phyloP scores from a whole-genome alignment of 495 filamentous ascomycete species.

The Penicillium manginii region DNA sequence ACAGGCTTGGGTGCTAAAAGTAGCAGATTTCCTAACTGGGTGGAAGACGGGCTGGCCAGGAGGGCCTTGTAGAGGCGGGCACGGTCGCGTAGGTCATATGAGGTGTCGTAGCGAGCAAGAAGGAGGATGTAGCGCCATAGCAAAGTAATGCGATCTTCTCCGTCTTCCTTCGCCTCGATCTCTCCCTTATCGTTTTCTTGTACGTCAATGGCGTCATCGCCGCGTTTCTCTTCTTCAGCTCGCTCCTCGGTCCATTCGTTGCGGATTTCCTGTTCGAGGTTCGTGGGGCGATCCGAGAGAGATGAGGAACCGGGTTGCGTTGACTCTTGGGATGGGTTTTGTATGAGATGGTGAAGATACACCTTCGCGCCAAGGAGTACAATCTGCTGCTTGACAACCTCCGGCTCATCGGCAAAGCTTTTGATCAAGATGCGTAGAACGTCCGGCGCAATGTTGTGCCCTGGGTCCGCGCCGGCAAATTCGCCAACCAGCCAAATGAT shows the following conservation, averaged over 20 bases:
- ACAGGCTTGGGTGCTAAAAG: slow-evolving; percentile 93
- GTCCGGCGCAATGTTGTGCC: slow-evolving; percentile 88
- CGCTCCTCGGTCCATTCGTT: slow-evolving; percentile 48
- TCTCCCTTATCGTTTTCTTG: slow-evolving; percentile 31
- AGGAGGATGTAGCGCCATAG: slow-evolving; percentile 86
- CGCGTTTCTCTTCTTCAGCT: slow-evolving; percentile 37
- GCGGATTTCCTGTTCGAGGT: slow-evolving; percentile 24
- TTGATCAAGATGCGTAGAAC: slow-evolving; percentile 89
- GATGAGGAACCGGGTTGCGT: slow-evolving; percentile 2
- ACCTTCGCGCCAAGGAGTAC: slow-evolving; percentile 92
- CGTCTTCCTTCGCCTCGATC: slow-evolving; percentile 41
- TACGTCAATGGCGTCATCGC: slow-evolving; percentile 24
- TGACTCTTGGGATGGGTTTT: slow-evolving; percentile 54
- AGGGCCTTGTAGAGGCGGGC: slow-evolving; percentile 85
- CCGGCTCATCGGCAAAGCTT: slow-evolving; percentile 80
- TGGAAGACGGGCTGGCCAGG: slow-evolving; percentile 70
- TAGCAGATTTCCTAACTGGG: slow-evolving; percentile 85
- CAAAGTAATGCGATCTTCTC: slow-evolving; percentile 65
- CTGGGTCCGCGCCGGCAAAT: slow-evolving; percentile 76
- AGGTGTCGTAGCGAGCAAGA: slow-evolving; percentile 87
- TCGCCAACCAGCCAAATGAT: slow-evolving; percentile 98
- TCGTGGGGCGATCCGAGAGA: slow-evolving; percentile 12
- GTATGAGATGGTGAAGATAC: slow-evolving; percentile 78
- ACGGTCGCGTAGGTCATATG: slow-evolving; percentile 92
- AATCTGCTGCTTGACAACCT: slow-evolving; percentile 87